Evolutionary conservation across 163 green algal genomes (phyloP), one percentile per base, ranked within the genome.

Genomic region (Prototheca wickerhamii): DNA sequence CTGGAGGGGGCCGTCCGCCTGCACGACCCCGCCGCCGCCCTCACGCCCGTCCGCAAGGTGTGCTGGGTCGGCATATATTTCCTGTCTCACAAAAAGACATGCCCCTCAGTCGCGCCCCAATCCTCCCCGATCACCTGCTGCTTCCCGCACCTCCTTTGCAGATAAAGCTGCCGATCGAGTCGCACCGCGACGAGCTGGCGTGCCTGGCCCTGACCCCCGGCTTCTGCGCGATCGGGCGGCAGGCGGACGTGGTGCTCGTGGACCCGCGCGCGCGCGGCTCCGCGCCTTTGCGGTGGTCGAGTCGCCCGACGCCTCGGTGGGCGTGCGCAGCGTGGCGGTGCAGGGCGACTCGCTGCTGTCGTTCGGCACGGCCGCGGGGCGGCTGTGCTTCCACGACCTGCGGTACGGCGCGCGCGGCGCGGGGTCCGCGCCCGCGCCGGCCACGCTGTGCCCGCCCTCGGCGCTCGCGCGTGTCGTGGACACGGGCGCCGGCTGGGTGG

Each of bases 361-460:
- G 2, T 76, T 70, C 57, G 79, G 79, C 54, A 84, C 70, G 29
- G 77, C 76, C 25, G 57, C 30, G 4, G 77, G 77, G 10, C 63
- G 60, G 29, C 34, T 86, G 28, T 66, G 52, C 43, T 84, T 86
- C 34, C 77, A 58, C 23, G 79, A 86, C 61, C 23, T 84, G 53
- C 67, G 78, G 0, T 35, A 33, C 15, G 17, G n/a, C 4, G 25
- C 26, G 26, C 51, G 59, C n/a, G 37, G 58, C 59, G 57, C 26
- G 33, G 40, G 4, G 28, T 17, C 23, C 23, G 29, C 3, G 33
- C 7, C 33, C 42, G 32, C 1, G 18, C 21, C 5, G 1, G 31
- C 10, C 56, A 35, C 23, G 23, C 56, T 32, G 4, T 3, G 31
- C 17, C 26, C 32, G 10, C 34, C 8, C 5, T 31, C 23, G 3